phyloP scores from a whole-genome alignment of 202 grass and related monocot genomes.

The Zizania palustris region DNA sequence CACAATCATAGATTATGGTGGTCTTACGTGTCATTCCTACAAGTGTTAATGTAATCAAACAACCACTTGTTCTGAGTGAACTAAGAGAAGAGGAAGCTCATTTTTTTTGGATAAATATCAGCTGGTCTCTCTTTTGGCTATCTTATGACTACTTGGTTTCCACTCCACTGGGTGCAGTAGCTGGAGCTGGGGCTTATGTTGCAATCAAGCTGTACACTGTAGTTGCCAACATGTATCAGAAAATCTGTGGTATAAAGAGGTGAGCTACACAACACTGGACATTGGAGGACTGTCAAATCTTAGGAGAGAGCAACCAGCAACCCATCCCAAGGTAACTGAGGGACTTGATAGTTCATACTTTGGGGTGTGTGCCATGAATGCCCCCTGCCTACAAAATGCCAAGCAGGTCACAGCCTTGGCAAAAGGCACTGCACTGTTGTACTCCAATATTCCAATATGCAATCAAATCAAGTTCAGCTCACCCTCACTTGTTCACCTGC shows the following conservation, averaged over 20 bases:
- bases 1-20: too few species aligned
- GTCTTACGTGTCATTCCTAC: too few species aligned
- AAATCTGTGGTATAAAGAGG: neutral
- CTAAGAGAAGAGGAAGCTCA: too few species aligned
- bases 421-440: neutral
- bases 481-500: neutral
- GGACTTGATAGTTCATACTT: too few species aligned
- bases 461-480: constrained; percentile 25
- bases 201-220: constrained; percentile 49
- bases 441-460: neutral
- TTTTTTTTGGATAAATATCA: too few species aligned
- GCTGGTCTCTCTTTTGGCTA: too few species aligned
- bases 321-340: neutral
- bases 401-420: neutral
- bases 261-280: too few species aligned
- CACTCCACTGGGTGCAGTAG: constrained; percentile 49
- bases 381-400: neutral
- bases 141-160: constrained; percentile 52
- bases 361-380: neutral
- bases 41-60: too few species aligned
- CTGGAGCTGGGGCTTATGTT: constrained; percentile 53
- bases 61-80: too few species aligned
- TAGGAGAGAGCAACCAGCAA: too few species aligned
- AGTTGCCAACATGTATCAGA: neutral
- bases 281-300: too few species aligned